Evolutionary conservation across 2,329 filamentous ascomycete genomes (phyloP).

Genomic region (Colletotrichum horii): DNA sequence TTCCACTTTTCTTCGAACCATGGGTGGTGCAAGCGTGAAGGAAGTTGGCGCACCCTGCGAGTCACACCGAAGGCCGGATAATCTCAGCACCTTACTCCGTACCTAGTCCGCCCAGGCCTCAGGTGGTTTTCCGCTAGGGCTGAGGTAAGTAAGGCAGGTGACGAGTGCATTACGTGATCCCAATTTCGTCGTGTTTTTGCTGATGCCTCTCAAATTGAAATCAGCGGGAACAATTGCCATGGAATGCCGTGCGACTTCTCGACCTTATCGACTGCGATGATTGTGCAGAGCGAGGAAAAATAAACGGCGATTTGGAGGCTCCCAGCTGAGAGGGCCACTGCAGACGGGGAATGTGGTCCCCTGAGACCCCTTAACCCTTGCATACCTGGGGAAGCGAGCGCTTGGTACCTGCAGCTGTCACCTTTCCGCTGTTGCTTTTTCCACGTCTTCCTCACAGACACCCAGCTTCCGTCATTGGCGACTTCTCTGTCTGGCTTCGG

Average conservation of each 20-base stretch:
- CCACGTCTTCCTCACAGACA: not conserved
- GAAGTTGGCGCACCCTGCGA: not conserved
- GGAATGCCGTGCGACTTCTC: not conserved
- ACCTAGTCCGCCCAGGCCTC: too few relatives aligned
- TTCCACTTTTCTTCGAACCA: not conserved
- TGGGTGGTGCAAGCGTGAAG: not conserved
- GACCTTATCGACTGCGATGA: not conserved
- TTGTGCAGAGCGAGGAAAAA: not conserved
- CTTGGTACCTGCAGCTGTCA: constrained; percentile 18
- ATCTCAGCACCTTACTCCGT: not conserved
- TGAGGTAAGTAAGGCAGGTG: not conserved
- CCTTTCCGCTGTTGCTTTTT: not conserved
- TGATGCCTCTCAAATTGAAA: not conserved
- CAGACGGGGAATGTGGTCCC: not conserved
- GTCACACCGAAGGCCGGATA: not conserved
- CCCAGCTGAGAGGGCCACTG: not conserved
- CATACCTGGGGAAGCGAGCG: constrained; percentile 4
- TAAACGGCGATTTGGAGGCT: not conserved
- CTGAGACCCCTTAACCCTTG: not conserved
- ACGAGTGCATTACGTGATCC: not conserved
- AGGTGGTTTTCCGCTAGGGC: not conserved
- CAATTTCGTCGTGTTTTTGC: not conserved
- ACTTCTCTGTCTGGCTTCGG: not conserved
- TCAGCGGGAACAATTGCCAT: not conserved
- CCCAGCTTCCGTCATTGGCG: not conserved